Evolutionary conservation across 2,329 filamentous ascomycete genomes (phyloP), one percentile per base, ranked within the genome.

Genomic region (Knufia petricola): DNA sequence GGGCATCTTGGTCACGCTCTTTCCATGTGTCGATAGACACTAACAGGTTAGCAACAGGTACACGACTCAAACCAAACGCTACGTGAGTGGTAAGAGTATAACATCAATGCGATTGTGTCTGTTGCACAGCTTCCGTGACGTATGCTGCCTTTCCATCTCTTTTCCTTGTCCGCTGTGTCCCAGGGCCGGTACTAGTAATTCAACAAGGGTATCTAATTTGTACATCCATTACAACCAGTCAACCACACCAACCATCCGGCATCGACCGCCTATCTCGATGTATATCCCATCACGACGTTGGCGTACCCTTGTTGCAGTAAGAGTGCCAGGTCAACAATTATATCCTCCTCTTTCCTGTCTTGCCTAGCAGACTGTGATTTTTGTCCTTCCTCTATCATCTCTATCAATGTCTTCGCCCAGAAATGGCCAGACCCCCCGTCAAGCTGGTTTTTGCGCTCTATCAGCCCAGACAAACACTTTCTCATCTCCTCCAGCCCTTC

Each of bases 321-420:
- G 2, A 23, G 20, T 7, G 31, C 31, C 37, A 46, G 21, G 17
- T 46, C 43, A n/a, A 46, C 12, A 24, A 20, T 20, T 4, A 37
- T 28, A 38, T 36, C 43, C 20, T 46, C 31, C 32, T 46, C 43
- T 7, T 23, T 23, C 15, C 24, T 46, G 2, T 37, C 28, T 12
- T 46, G 9, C 10, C 17, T 38, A 37, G 26, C 26, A 28, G 12
- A 10, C 31, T 13, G 30, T 15, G 31, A 6, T 17, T 20, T 46
- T 19, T 6, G 31, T 48, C 34, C 20, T 13, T 50, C 34, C 32
- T 53, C 49, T 34, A 56, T 54, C 50, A 54, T 51, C 10, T 46
- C 44, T n/a, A 56, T 17, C 17, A 58, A 38, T n/a, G 38, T 43
- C 21, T 53, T 50, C 9, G 52, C 32, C 53, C 53, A 58, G 50